These are phyloP conservation scores for Gyrodon lividus DNA, from an alignment of 768 basidiomycete species.

Conservation along the genomic window DNA sequence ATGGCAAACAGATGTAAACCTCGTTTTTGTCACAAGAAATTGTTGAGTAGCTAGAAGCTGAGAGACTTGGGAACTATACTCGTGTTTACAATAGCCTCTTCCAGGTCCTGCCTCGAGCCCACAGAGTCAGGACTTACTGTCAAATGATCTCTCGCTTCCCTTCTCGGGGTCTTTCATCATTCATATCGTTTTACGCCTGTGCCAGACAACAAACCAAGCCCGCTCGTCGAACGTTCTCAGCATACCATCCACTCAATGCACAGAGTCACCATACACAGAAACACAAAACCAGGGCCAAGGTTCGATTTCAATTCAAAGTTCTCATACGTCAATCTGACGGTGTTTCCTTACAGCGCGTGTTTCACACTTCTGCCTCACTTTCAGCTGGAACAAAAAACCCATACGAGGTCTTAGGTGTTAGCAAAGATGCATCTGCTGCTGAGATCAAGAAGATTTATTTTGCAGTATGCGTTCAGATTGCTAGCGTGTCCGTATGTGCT, in stretches of 20 bases:
- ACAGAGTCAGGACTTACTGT: background rate
- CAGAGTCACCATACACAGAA: constrained; percentile 15
- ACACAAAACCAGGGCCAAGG: constrained; percentile 37
- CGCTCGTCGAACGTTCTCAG: constrained; percentile 38
- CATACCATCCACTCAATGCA: constrained; percentile 26
- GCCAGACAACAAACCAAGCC: constrained; percentile 36
- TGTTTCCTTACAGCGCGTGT: constrained; percentile 52
- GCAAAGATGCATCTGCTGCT: constrained; percentile 72
- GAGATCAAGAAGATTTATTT: constrained; percentile 99
- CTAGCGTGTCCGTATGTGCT: constrained; percentile 12
- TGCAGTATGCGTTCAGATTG: constrained; percentile 54
- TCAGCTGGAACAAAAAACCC: constrained; percentile 72
- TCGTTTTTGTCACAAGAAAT: background rate
- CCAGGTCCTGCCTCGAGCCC: background rate
- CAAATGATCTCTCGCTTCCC: constrained; percentile 54
- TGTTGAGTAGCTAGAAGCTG: background rate
- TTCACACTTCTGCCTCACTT: constrained; percentile 65
- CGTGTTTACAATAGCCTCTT: constrained; percentile 1
- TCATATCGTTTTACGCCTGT: constrained; percentile 59
- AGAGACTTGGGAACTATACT: background rate
- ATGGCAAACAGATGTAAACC: constrained; percentile 19
- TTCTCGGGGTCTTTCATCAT: constrained; percentile 47
- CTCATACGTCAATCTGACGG: constrained; percentile 19
- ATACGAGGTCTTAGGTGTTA: constrained; percentile 87
- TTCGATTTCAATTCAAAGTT: constrained; percentile 24